These are phyloP conservation scores for Moringa oleifera DNA, from an alignment of 345 rosid genomes.

Conservation along the genomic window DNA sequence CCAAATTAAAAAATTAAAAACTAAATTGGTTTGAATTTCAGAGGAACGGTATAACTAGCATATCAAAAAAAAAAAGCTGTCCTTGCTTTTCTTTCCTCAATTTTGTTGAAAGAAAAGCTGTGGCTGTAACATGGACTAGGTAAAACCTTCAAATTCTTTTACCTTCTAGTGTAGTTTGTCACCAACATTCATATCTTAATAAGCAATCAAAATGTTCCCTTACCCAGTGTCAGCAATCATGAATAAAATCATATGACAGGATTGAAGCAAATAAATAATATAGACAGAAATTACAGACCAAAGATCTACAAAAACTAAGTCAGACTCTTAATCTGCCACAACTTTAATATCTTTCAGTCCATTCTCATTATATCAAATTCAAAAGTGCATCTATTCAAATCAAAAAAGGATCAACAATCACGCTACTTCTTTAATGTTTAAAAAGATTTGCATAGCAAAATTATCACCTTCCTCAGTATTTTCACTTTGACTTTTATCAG, in stretches of 20 bases:
- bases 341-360: constrained; percentile 1
- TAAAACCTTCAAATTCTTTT: too few relatives aligned
- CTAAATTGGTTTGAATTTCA: background rate
- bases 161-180: too few relatives aligned
- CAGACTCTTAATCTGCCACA: background rate
- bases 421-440: too few relatives aligned
- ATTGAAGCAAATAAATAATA: background rate
- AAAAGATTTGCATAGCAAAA: constrained; percentile 2
- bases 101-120: too few relatives aligned
- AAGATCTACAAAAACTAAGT: background rate
- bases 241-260: background rate
- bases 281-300: background rate
- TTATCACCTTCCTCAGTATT: constrained; percentile 70
- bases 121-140: too few relatives aligned
- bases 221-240: background rate
- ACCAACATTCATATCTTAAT: too few relatives aligned
- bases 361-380: background rate
- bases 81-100: background rate
- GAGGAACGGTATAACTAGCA: background rate
- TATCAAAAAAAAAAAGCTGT: background rate
- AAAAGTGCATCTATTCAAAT: constrained; percentile 14
- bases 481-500: constrained; percentile 61
- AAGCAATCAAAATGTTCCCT: background rate
- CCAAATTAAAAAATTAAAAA: background rate
- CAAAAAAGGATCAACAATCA: too few relatives aligned